phyloP scores from a whole-genome alignment of 176 grass and related monocot species.

The Bolboschoenus planiculmis region DNA sequence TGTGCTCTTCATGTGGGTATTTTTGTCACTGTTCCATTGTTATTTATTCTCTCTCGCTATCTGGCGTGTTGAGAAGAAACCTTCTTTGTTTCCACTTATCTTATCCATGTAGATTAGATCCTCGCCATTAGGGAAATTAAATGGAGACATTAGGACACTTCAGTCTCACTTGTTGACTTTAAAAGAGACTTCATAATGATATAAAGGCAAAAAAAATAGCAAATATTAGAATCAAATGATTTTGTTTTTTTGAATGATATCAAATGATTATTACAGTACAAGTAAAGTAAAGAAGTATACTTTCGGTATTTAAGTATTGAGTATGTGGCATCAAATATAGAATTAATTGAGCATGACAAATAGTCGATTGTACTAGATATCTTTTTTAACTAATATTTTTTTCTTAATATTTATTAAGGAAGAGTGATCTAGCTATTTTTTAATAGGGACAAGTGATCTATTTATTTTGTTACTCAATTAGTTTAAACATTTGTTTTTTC shows the following conservation, averaged over 20 bases:
- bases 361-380: background rate
- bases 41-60: background rate
- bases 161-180: no score
- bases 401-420: background rate
- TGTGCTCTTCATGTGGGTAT: constrained; percentile 33
- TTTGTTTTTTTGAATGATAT: background rate
- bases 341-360: background rate
- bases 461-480: background rate
- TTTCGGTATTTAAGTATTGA: background rate
- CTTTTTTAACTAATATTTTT: background rate
- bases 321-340: background rate
- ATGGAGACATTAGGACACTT: background rate
- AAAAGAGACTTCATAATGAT: no score
- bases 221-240: no score
- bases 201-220: no score
- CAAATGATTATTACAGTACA: background rate
- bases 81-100: background rate
- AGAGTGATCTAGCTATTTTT: background rate
- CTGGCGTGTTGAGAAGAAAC: background rate
- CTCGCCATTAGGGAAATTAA: background rate
- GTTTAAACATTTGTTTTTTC: background rate
- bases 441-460: background rate
- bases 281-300: background rate
- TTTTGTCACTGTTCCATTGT: constrained; percentile 17
- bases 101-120: background rate